Conservation (phyloP, 2,329 filamentous ascomycete species). For the Aspergillus terreus region DNA sequence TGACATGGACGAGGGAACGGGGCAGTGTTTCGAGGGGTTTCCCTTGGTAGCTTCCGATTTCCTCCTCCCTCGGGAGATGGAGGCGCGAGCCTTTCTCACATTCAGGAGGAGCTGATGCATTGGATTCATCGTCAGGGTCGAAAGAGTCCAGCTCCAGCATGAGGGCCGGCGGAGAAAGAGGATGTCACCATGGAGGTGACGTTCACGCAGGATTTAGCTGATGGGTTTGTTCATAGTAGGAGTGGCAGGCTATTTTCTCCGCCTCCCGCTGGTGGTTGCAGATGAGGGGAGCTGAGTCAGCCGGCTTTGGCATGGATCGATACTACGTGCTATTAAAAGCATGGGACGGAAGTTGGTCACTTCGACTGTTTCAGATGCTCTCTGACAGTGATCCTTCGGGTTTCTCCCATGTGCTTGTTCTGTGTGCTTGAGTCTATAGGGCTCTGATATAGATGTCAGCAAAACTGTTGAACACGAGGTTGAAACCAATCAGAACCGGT, state of each 20-base stretch:
- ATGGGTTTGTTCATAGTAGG: background rate
- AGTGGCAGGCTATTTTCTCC: background rate
- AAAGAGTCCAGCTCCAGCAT: slow-evolving; percentile 23
- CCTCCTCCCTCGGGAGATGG: slow-evolving; percentile 23
- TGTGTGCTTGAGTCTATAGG: too few relatives aligned
- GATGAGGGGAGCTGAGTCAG: slow-evolving; percentile 8
- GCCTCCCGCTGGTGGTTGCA: background rate
- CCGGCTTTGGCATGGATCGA: background rate
- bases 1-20: slow-evolving; percentile 19
- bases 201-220: background rate
- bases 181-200: slow-evolving; percentile 2
- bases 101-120: slow-evolving; percentile 29
- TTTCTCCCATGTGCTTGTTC: too few relatives aligned
- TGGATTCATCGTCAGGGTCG: slow-evolving; percentile 31
- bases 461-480: too few relatives aligned
- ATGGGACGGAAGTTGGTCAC: background rate
- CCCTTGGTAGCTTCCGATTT: slow-evolving; percentile 25
- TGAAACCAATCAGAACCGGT: too few relatives aligned
- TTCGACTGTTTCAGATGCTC: background rate
- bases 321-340: background rate
- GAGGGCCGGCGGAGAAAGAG: slow-evolving; percentile 6
- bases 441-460: too few relatives aligned
- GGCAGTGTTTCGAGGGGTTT: slow-evolving; percentile 18
- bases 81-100: slow-evolving; percentile 31
- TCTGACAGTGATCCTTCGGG: too few relatives aligned